Evolutionary conservation across 306 rosid genomes (phyloP), one percentile per base, ranked within the genome.

Genomic region (Alnus rubra): DNA sequence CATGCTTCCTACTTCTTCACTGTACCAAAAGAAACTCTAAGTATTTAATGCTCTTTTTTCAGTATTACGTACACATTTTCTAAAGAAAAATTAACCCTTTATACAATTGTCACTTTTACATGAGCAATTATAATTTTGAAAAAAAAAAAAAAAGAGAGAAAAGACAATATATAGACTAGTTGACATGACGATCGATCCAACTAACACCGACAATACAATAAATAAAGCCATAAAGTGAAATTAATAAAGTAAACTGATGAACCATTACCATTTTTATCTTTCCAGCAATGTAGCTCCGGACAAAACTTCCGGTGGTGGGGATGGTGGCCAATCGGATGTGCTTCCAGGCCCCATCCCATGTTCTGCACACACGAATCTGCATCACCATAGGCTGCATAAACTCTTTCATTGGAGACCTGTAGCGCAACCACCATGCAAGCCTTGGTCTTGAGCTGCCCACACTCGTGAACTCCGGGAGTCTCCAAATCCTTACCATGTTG

Each of bases 331-430:
- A 73, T 0, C 93, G 88, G 16, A 87, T 87, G 84, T 92, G 98
- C 84, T 87, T 89, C 86, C 89, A 82, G 31, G 83, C 87, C 37
- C 91, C 90, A 48, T 91, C 97, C 95, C 91, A 91, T 19, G 82
- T 81, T 70, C 89, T 85, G 55, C 98, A 94, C 15, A 88, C 82
- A 56, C 97, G 75, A 74, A 94, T 89, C 82, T 89, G 95, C 94
- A 74, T 94, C 98, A 18, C 90, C 92, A 71, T 92, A 92, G 4
- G 98, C 98, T n/a, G 97, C 97, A 78, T 86, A 94, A 56, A 94
- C 91, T 19, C 87, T 89, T 18, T 94, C 95, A 71, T 92, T 88
- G n/a, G 89, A 89, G 35, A 86, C 97, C 42, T 89, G 87, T 0
- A 94, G 28, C 0, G 97, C 97, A 73, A 91, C 90, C 56, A 84